These are phyloP conservation scores for Ophiorrhiza pumila DNA, from an alignment of 257 asterid genomes.

Conservation along the genomic window DNA sequence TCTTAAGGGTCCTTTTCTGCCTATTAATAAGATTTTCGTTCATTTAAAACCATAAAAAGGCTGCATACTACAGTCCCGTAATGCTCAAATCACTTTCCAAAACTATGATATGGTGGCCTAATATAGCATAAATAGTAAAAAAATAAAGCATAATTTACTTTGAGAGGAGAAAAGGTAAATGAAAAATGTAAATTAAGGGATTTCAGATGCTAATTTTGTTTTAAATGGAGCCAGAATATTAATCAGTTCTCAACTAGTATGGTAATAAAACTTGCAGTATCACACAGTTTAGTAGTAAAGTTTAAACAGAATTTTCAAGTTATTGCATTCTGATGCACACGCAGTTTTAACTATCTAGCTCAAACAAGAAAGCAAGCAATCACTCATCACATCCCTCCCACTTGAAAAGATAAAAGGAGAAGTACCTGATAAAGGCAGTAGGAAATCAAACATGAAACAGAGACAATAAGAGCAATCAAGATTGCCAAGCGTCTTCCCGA, in stretches of 20 bases:
- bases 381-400: neutral
- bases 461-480: constrained; percentile 63
- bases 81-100: too few relatives aligned
- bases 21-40: too few relatives aligned
- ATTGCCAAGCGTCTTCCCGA: constrained; percentile 68
- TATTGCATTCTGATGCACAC: neutral
- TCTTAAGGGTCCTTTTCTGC: too few relatives aligned
- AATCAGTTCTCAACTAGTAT: neutral
- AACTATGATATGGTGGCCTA: too few relatives aligned
- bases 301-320: neutral
- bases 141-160: neutral
- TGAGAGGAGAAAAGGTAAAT: neutral
- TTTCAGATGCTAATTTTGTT: neutral
- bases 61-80: too few relatives aligned
- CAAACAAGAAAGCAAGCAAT: neutral
- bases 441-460: constrained; percentile 52
- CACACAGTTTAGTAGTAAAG: neutral
- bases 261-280: neutral
- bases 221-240: neutral
- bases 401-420: neutral
- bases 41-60: too few relatives aligned
- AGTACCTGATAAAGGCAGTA: constrained; percentile 88
- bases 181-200: neutral
- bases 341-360: neutral
- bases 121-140: too few relatives aligned